Conservation (phyloP, 106 monocot genomes). For the Dendrobium nobile region DNA sequence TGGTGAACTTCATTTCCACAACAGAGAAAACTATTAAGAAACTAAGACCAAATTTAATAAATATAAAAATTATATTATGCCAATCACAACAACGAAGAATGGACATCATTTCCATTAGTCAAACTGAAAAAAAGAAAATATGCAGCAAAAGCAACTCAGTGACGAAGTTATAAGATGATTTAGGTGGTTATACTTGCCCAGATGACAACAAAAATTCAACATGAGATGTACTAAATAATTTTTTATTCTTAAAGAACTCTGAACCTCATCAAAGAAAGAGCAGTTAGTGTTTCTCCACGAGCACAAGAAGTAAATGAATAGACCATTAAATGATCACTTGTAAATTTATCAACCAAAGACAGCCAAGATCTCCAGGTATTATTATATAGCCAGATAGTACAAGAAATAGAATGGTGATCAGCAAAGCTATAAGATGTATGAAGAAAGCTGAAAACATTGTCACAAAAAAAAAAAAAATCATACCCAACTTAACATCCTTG, state of each 20-base stretch:
- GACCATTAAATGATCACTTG: neutral
- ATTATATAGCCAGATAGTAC: neutral
- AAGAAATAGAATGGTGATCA: neutral
- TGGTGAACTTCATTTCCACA: too few relatives aligned
- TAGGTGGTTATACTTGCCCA: neutral
- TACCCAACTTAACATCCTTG: slow-evolving; percentile 87
- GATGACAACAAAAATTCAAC: neutral
- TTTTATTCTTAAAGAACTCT: neutral
- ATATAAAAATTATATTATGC: too few relatives aligned
- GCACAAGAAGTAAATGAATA: neutral
- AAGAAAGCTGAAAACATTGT: neutral
- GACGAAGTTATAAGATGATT: neutral
- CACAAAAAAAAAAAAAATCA: neutral
- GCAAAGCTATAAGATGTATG: neutral
- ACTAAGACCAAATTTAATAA: too few relatives aligned
- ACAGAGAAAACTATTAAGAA: too few relatives aligned
- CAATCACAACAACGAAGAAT: too few relatives aligned
- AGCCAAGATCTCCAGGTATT: neutral
- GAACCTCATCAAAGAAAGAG: neutral
- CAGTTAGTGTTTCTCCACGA: neutral
- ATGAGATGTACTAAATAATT: neutral
- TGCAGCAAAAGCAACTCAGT: too few relatives aligned
- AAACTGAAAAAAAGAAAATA: too few relatives aligned
- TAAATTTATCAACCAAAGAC: neutral
- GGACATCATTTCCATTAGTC: too few relatives aligned